Base-by-base conservation (phyloP, 441 rosid species). In the Populus hybrid region DNA sequence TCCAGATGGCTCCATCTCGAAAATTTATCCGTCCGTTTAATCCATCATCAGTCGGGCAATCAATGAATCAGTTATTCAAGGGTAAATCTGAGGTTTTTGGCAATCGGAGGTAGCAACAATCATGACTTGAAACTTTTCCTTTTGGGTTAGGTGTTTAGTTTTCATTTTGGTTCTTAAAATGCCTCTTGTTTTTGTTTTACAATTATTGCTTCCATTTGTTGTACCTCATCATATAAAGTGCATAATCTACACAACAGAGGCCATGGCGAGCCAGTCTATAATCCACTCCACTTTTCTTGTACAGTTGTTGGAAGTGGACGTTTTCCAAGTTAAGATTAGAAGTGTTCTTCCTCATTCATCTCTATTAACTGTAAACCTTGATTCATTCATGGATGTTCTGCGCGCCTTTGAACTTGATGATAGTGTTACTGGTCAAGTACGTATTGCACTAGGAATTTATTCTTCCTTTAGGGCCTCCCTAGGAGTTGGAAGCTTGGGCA, bases 61-160 rank as follows among this genome's bases (percentile, higher is more conserved):
- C 93, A 10, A 78, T 92, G 87, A 86, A 90, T 81, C 70, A 81
- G 30, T 75, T 90, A 65, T 89, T 92, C 81, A 89, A 84, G 81
- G 87, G 87, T 80, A 91, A 89, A 82, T 87, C 93, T 6, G 90
- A 84, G 82, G 89, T 88, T 83, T 80, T 87, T 79, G 88, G 90
- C 74, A 75, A 80, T 84, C 77, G 72, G 79, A 86, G 83, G 81
- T 87, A 87, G 82, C 84, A 73, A 28, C 50, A 70, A 26, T 32
- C 14, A 67, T 38, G 59, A 30, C 35, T 42, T 65, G 18, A 10
- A 10, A 10, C 1, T 30, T 26, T 38, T 63, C 38, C 64, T 76
- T 72, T 38, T 11, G 75, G 46, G 42, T 81, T 46, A 70, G 78
- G 46, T 76, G 66, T 57, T 50, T 66, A 64, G 66, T 71, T 77